Conservation (phyloP, 371 early-diverging fungal species). For the Gilbertella persicaria region DNA sequence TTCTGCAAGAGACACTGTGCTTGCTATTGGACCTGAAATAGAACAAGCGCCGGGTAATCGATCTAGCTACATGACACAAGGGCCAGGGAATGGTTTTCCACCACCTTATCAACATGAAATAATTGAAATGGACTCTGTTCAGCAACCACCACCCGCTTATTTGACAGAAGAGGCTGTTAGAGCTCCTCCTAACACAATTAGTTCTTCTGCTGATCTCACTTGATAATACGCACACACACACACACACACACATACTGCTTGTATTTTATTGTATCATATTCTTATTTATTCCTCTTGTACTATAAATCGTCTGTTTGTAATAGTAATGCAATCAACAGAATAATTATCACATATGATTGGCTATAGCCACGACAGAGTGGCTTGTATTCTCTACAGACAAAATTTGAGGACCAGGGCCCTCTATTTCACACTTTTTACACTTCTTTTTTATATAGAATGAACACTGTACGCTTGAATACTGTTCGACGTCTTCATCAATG, state of each 20-base stretch:
- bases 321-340: too few relatives aligned
- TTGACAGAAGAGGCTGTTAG: neutral
- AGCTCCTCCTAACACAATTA: neutral
- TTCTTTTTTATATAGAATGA: conserved; percentile 5
- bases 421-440: neutral
- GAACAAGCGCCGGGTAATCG: conserved; percentile 5
- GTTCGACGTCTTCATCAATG: conserved; percentile 11
- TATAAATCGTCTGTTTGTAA: too few relatives aligned
- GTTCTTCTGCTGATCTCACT: neutral
- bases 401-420: too few relatives aligned
- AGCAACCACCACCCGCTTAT: conserved; percentile 25
- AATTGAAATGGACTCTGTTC: conserved; percentile 7
- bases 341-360: too few relatives aligned
- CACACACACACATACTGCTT: too few relatives aligned
- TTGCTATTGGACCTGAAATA: conserved; percentile 35
- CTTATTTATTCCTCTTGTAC: too few relatives aligned
- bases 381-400: too few relatives aligned
- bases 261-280: too few relatives aligned
- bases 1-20: conserved; percentile 32
- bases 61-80: conserved; percentile 1
- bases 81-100: conserved; percentile 6
- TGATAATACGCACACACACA: too few relatives aligned
- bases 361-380: too few relatives aligned
- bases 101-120: conserved; percentile 17
- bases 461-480: conserved; percentile 11